Conservation (phyloP, 345 rosid species). For the Carallia brachiata region DNA sequence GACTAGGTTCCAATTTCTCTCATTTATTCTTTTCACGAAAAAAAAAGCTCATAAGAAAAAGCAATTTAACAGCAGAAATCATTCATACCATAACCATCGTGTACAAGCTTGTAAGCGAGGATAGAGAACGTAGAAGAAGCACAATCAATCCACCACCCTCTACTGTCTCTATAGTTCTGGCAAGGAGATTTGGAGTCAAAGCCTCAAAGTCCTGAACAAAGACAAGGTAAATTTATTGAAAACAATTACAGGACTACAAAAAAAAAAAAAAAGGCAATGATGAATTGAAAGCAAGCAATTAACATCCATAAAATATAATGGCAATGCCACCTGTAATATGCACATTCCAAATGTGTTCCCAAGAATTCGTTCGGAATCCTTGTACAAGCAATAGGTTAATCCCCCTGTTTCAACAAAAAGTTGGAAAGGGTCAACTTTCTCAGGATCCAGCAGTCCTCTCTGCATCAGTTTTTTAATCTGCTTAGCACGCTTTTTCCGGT, state of each 20-base stretch:
- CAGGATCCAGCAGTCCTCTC: conserved; percentile 87
- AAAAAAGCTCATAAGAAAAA: not conserved
- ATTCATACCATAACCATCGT: conserved; percentile 94
- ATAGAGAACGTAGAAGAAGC: conserved; percentile 72
- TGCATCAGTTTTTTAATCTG: conserved; percentile 83
- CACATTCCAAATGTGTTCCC: conserved; percentile 99
- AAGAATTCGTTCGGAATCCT: conserved; percentile 80
- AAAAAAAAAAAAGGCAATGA: not conserved
- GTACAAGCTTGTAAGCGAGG: conserved; percentile 79
- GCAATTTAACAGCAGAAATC: not conserved
- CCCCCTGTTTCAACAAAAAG: conserved; percentile 87
- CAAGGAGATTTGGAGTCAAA: conserved; percentile 87
- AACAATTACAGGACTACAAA: conserved; percentile 1
- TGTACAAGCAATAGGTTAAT: conserved; percentile 83
- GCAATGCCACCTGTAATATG: conserved; percentile 70
- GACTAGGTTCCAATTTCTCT: not conserved
- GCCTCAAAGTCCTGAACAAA: conserved; percentile 89
- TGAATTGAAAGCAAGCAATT: not conserved
- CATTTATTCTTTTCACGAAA: not conserved
- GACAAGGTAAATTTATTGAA: conserved; percentile 6
- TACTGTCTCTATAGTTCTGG: conserved; percentile 96
- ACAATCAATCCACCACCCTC: conserved; percentile 93
- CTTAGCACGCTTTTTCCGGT: conserved; percentile 79
- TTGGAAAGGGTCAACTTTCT: conserved; percentile 85
- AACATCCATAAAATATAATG: conserved; percentile 1